A percentile compares a stretch with the other conserved stretches of the same genome.
Conservation (phyloP, 1,139 yeast species). For the Lodderomyces beijingensis region DNA sequence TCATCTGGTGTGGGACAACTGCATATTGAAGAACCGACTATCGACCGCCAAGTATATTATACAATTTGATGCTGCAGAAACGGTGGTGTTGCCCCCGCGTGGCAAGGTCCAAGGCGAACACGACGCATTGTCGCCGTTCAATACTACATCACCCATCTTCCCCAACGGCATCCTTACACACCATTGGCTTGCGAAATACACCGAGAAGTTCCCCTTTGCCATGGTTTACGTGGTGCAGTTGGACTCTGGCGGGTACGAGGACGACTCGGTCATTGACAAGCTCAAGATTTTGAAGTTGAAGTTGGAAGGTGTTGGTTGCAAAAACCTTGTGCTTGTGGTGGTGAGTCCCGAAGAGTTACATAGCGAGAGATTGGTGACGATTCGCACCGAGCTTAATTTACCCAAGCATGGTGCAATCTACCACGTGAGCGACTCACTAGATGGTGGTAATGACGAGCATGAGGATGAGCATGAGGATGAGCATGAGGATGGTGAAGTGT, state of each 20-base stretch:
- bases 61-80: slow-evolving; percentile 6
- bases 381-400: slow-evolving; percentile 29
- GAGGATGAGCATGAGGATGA: no score
- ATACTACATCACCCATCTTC: slow-evolving; percentile 31
- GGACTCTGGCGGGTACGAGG: slow-evolving; percentile 14
- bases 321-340: slow-evolving; percentile 23
- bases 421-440: slow-evolving; percentile 9
- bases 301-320: slow-evolving; percentile 18
- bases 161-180: slow-evolving; percentile 41
- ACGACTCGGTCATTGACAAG: slow-evolving; percentile 13
- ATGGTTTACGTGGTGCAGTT: slow-evolving; percentile 21
- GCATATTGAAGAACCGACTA: slow-evolving; percentile 34
- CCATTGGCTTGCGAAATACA: slow-evolving; percentile 37
- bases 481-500: no score
- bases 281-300: slow-evolving; percentile 14
- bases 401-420: slow-evolving; percentile 30
- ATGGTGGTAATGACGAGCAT: slow-evolving; percentile 10
- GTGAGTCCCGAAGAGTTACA: not conserved
- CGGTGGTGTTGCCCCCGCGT: slow-evolving; percentile 9
- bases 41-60: slow-evolving; percentile 32
- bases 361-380: slow-evolving; percentile 14
- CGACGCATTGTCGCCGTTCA: slow-evolving; percentile 35
- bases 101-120: slow-evolving; percentile 14
- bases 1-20: slow-evolving; percentile 35
- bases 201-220: slow-evolving; percentile 31